Conservation (phyloP, 441 rosid genomes). For the Croton laevigatus region DNA sequence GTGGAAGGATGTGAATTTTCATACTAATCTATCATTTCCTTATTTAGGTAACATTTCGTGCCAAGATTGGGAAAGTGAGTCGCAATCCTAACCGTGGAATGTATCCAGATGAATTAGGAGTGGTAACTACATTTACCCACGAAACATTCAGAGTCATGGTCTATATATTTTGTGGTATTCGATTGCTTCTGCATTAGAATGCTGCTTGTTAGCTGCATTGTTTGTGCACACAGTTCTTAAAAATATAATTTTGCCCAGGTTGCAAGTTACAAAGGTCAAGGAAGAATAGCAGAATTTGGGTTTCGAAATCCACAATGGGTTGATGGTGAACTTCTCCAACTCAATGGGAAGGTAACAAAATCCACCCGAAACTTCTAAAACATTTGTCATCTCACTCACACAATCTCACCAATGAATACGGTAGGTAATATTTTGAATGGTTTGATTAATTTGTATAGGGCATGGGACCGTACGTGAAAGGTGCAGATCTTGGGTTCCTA, state of each 20-base stretch:
- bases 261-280: constrained; percentile 83
- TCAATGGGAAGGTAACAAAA: constrained; percentile 71
- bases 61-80: constrained; percentile 72
- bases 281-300: constrained; percentile 86
- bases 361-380: constrained; percentile 2
- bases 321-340: constrained; percentile 81
- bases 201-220: not conserved
- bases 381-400: not conserved
- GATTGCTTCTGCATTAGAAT: not conserved
- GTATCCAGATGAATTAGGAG: constrained; percentile 88
- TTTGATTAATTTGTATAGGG: constrained; percentile 38
- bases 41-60: constrained; percentile 90
- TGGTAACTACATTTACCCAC: constrained; percentile 48
- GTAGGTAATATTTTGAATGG: not conserved
- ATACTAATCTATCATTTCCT: constrained; percentile 23
- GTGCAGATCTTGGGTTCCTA: constrained; percentile 90
- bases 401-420: no score
- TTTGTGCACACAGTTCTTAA: not conserved
- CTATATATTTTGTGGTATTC: not conserved
- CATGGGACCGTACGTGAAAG: constrained; percentile 68
- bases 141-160: constrained; percentile 6
- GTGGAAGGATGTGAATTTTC: constrained; percentile 4
- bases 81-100: constrained; percentile 56
- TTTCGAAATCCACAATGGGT: constrained; percentile 86
- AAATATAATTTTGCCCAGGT: constrained; percentile 41